Base-by-base conservation (phyloP, 2,329 filamentous ascomycete genomes). In the Dryadomyces sulphureus region DNA sequence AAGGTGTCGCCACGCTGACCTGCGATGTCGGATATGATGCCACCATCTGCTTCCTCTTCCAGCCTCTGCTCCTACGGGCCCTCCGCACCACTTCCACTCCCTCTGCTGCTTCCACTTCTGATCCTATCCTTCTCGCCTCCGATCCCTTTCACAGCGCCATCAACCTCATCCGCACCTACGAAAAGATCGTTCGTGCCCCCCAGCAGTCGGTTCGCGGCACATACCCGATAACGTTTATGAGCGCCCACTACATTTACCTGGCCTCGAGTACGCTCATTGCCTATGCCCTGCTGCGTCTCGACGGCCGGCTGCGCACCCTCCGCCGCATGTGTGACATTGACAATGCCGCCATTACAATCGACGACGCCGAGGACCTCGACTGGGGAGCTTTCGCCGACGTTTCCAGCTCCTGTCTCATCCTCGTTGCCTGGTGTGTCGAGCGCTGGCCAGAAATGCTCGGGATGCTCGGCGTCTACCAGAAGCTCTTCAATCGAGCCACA, bases 1-100 rank as follows among this genome's bases (percentile, higher is more conserved):
- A 45, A 6, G 52, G 50, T 27, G 54, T 60, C 30, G 58, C 55
- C 24, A 57, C 56, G 17, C 48, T 60, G 45, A 59, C 56, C 3
- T 59, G 56, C 38, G 56, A 59, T n/a, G 54, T 59, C 21, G 57
- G 56, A 20, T 60, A 59, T 48, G 53, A 57, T 35, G 55, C 55
- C 8, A 57, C 59, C 9, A 57, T 60, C 42, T 55, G 53, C 41
- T 60, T 60, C 41, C 53, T 60, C 16, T 59, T 59, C 46, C 59
- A 60, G 49, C 57, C 59, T 14, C 53, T 59, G 7, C 51, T 60
- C 3, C 42, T 52, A 7, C 38, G 24, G 3, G 49, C 51, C 0
- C 45, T 52, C 12, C 47, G 46, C 3, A 27, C 16, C 2, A 48
- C 45, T 7, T 22, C 24, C 4, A 21, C n/a, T 6, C 9, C 19